Base-by-base conservation (phyloP, 352 stramenopile species). In the Pythium pectinolyticum region DNA sequence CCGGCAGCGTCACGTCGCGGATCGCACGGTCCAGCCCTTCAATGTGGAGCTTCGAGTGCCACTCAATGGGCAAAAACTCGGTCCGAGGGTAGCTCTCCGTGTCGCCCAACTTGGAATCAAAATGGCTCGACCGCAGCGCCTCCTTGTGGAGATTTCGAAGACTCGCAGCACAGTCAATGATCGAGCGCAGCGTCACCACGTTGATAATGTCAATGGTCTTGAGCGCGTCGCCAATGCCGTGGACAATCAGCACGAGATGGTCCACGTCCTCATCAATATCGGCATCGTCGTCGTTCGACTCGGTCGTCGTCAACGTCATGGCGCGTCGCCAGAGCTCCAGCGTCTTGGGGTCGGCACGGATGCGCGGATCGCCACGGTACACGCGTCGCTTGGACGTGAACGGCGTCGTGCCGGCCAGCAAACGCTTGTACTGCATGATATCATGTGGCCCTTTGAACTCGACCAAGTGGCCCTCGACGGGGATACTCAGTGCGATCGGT, bases 181-280 rank as follows among this genome's bases (percentile, higher is more conserved):
- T 94, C 22, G 84, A 92, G 9, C 84, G 80, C 30, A 93, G 60
- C 27, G 79, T 90, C 49, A 91, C 82, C 15, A 94, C 83, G 46
- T 94, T 94, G 61, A 94, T 90, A 15, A 92, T 67, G 57, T 95
- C 84, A 47, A 91, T 84, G 20, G 84, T 95, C 73, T 91, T 93
- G 17, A 95, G 66, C 19, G 88, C 85, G 43, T 96, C 89, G n/a
- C 89, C 89, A 32, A 97, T 96, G 22, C 89, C 89, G 56, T 97
- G 89, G 3, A 97, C 85, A 30, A 97, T 90, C 17, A 97, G 76
- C 37, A 96, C 79, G 9, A 97, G 72, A 46, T 97, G 86, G 43
- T 93, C 81, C n/a, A 95, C 70, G 28, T 92, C 77, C 14, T 80
- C 72, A 53, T 91, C 78, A 45, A 94, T 87, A 43, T 94, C 85